Conservation (phyloP, 495 filamentous ascomycete species). For the Aspergillus olivimuriae region DNA sequence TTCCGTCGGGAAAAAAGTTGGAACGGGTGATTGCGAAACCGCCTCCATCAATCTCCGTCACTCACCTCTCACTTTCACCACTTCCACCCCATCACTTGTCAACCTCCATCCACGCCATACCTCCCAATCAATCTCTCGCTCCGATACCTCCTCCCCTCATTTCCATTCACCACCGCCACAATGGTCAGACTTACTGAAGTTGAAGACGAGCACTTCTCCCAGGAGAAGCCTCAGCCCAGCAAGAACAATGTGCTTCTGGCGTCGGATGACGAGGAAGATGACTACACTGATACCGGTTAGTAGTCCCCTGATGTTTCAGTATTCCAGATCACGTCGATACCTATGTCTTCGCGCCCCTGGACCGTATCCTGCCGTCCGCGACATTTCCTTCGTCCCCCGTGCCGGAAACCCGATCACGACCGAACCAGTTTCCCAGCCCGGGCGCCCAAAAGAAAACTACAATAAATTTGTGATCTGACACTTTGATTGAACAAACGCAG, state of each 20-base stretch:
- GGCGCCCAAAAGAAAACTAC: neutral
- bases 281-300: constrained; percentile 87
- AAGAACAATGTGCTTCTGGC: constrained; percentile 40
- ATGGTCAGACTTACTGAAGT: constrained; percentile 98
- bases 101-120: neutral
- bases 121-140: neutral
- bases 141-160: constrained; percentile 1
- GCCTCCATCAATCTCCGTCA: constrained; percentile 22
- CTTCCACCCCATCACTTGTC: constrained; percentile 8
- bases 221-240: constrained; percentile 59
- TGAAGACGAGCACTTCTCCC: constrained; percentile 86
- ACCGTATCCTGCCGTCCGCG: neutral
- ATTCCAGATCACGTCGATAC: neutral
- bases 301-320: constrained; percentile 16
- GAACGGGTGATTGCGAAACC: constrained; percentile 23
- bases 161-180: constrained; percentile 33
- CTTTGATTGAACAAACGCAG: constrained; percentile 11
- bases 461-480: constrained; percentile 17
- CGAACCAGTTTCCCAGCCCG: neutral
- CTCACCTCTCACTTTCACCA: constrained; percentile 9
- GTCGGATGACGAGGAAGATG: constrained; percentile 78
- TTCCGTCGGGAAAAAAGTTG: constrained; percentile 17
- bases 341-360: neutral
- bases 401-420: neutral
- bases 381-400: neutral